A percentile compares a stretch with the other conserved stretches of the same genome.
These are phyloP conservation scores for Fusarium proliferatum DNA, from an alignment of 2,329 filamentous ascomycete species.

Conservation along the genomic window DNA sequence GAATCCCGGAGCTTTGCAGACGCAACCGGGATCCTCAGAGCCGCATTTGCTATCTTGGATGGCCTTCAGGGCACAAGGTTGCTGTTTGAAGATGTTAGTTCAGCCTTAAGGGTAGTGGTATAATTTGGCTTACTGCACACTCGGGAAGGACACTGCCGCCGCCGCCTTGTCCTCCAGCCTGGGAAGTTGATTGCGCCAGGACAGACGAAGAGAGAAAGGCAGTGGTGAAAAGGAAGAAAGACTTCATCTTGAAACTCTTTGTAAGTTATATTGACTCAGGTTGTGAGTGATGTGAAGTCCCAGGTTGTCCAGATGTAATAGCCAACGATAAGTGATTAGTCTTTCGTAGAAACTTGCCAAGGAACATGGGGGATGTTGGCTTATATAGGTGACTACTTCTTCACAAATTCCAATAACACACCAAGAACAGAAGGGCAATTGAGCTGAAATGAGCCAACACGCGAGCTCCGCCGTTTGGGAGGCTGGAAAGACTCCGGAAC, in stretches of 20 bases:
- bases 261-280: too few species aligned
- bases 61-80: constrained; percentile 9
- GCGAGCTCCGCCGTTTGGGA: background rate
- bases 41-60: constrained; percentile 9
- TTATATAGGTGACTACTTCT: background rate
- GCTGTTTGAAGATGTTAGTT: constrained; percentile 1
- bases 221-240: background rate
- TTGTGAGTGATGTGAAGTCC: too few species aligned
- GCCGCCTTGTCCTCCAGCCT: background rate
- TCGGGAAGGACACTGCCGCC: background rate
- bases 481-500: background rate
- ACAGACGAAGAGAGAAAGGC: constrained; percentile 1
- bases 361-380: background rate
- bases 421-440: background rate
- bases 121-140: constrained; percentile 10
- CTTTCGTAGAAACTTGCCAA: background rate
- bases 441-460: background rate
- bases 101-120: background rate
- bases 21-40: constrained; percentile 4
- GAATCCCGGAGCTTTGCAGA: constrained; percentile 14
- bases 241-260: constrained; percentile 5
- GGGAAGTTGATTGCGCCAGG: background rate
- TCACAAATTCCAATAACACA: accelerated
- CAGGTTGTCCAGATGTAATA: background rate
- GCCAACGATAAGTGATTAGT: background rate